Percentiles rank a stretch among this genome's conserved stretches.
These are phyloP conservation scores for Laguncularia racemosa DNA, from an alignment of 345 rosid species.

Conservation along the genomic window DNA sequence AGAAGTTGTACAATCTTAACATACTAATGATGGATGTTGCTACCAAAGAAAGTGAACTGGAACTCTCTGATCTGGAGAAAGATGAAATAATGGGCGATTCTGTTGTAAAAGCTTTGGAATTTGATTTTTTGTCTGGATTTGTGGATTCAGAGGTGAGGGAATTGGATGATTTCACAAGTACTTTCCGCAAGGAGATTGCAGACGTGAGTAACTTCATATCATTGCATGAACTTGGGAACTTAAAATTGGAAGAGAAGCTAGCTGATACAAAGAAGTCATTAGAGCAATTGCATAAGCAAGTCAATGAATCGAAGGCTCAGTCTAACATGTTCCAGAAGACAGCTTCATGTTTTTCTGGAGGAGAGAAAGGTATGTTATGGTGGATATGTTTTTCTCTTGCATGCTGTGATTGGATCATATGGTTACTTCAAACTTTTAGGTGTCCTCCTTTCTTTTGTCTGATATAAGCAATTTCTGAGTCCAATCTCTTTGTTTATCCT, in stretches of 20 bases:
- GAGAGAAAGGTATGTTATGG: slow-evolving; percentile 41
- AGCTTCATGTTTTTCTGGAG: slow-evolving; percentile 32
- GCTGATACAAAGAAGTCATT: slow-evolving; percentile 45
- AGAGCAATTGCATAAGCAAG: slow-evolving; percentile 46
- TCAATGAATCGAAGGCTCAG: slow-evolving; percentile 58
- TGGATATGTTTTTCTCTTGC: background rate
- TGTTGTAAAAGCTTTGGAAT: slow-evolving; percentile 53
- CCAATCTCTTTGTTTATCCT: no score
- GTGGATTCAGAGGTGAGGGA: slow-evolving; percentile 60
- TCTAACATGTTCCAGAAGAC: slow-evolving; percentile 48
- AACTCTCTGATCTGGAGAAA: slow-evolving; percentile 33
- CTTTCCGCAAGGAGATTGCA: slow-evolving; percentile 28
- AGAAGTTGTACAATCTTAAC: slow-evolving; percentile 67
- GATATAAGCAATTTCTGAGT: no score
- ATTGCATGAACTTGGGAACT: slow-evolving; percentile 36
- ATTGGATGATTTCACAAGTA: slow-evolving; percentile 36
- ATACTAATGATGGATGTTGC: slow-evolving; percentile 73
- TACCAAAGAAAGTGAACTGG: slow-evolving; percentile 66
- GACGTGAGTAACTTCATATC: slow-evolving; percentile 32
- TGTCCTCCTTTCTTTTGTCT: no score
- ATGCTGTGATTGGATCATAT: no score
- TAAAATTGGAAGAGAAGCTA: slow-evolving; percentile 55
- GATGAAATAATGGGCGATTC: slow-evolving; percentile 20
- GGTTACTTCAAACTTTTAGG: no score
- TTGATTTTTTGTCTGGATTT: slow-evolving; percentile 58